Conservation (phyloP, 352 stramenopile genomes). For the Bremia lactucae region DNA sequence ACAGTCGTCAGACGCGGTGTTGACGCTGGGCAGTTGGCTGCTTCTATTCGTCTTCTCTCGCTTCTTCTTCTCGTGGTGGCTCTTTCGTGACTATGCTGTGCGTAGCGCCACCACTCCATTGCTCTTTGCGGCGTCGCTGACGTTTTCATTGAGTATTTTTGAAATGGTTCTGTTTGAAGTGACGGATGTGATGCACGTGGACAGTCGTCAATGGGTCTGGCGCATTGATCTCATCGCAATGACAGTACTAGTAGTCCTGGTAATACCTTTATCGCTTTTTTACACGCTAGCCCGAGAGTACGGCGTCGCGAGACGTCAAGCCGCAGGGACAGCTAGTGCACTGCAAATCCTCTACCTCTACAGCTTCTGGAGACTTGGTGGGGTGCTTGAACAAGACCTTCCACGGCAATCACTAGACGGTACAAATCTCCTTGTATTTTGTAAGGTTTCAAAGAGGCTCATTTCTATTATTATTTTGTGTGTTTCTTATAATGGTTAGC, state of each 20-base stretch:
- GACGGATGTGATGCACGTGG: slow-evolving; percentile 49
- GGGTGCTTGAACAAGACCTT: slow-evolving; percentile 37
- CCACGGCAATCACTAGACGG: slow-evolving; percentile 34
- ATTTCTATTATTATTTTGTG: not conserved
- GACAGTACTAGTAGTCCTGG: slow-evolving; percentile 62
- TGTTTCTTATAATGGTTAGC: slow-evolving; percentile 21
- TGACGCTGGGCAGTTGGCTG: slow-evolving; percentile 35
- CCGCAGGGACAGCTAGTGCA: slow-evolving; percentile 10
- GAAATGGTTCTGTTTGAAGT: slow-evolving; percentile 77
- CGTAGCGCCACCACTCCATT: slow-evolving; percentile 39
- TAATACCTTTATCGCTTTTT: slow-evolving; percentile 69
- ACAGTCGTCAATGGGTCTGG: slow-evolving; percentile 66
- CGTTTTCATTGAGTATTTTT: slow-evolving; percentile 72
- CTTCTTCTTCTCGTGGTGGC: slow-evolving; percentile 75
- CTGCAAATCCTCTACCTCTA: slow-evolving; percentile 55
- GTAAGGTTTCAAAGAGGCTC: too few relatives aligned
- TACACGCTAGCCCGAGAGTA: slow-evolving; percentile 66
- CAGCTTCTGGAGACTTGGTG: slow-evolving; percentile 60
- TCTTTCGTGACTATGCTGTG: slow-evolving; percentile 80
- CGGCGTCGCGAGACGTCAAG: slow-evolving; percentile 20
- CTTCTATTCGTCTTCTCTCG: slow-evolving; percentile 57
- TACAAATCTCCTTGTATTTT: too few relatives aligned
- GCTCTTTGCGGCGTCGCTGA: slow-evolving; percentile 66
- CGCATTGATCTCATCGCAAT: slow-evolving; percentile 64
- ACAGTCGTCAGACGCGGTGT: slow-evolving; percentile 16